Evolutionary conservation across 345 rosid species (phyloP).

Genomic region (Eucalyptus leucophloia): DNA sequence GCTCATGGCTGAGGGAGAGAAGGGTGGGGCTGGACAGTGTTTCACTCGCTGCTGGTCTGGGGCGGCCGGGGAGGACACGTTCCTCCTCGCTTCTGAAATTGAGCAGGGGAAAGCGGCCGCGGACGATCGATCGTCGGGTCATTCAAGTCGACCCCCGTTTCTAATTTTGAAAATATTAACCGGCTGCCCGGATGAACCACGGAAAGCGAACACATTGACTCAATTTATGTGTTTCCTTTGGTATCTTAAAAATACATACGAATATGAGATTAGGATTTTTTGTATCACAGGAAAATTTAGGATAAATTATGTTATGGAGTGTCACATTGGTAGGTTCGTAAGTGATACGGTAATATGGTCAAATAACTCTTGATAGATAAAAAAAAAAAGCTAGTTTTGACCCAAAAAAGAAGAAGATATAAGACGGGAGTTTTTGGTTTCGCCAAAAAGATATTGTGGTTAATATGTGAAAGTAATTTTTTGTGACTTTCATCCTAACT

Average conservation of each 20-base stretch:
- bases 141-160: not conserved
- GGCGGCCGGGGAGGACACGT: not conserved
- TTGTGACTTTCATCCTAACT: no score
- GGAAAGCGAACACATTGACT: no score
- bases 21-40: not conserved
- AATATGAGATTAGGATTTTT: no score
- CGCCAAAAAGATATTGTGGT: no score
- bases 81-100: not conserved
- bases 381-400: no score
- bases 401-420: fast-evolving
- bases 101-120: not conserved
- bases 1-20: not conserved
- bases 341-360: fast-evolving
- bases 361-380: fast-evolving
- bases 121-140: not conserved
- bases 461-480: no score
- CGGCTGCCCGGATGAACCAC: no score
- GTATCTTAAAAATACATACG: no score
- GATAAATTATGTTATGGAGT: no score
- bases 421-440: no score
- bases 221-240: no score
- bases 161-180: not conserved
- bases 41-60: not conserved
- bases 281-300: fast-evolving
- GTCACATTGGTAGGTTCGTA: no score